These are phyloP conservation scores for Styphnolobium japonicum DNA, from an alignment of 306 rosid genomes.

Conservation along the genomic window DNA sequence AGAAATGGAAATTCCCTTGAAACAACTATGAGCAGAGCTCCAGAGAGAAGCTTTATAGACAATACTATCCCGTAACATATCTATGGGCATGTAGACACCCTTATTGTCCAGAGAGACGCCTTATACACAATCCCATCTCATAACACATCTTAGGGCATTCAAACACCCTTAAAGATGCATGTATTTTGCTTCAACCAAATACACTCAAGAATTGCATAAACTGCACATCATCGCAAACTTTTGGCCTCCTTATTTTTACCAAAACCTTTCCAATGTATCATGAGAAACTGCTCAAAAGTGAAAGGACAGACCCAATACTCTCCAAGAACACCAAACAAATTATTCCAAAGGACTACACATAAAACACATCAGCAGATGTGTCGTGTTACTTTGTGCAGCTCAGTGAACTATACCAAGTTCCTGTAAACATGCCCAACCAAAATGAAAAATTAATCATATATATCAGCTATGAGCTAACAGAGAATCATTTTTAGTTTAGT, in stretches of 20 bases:
- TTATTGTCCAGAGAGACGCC: neutral
- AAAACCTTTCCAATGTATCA: neutral
- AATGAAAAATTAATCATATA: neutral
- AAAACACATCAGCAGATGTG: neutral
- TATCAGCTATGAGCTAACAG: neutral
- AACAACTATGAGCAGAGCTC: no score
- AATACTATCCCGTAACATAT: no score
- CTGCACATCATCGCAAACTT: neutral
- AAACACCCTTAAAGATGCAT: constrained; percentile 4
- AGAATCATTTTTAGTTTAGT: constrained; percentile 2
- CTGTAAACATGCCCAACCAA: neutral
- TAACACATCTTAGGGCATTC: constrained; percentile 12
- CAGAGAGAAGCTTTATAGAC: no score
- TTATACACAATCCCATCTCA: neutral
- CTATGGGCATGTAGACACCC: neutral
- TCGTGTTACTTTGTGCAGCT: no score
- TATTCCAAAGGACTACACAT: neutral
- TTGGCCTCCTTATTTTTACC: neutral
- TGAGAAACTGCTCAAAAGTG: neutral
- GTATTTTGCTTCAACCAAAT: constrained; percentile 9
- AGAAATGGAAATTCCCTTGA: no score
- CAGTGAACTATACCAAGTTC: no score
- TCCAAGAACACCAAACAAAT: neutral
- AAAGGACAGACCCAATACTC: constrained; percentile 14
- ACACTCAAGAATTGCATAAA: neutral